These are phyloP conservation scores for Diplodia scrobiculata DNA, from an alignment of 2,329 filamentous ascomycete genomes.

Conservation along the genomic window DNA sequence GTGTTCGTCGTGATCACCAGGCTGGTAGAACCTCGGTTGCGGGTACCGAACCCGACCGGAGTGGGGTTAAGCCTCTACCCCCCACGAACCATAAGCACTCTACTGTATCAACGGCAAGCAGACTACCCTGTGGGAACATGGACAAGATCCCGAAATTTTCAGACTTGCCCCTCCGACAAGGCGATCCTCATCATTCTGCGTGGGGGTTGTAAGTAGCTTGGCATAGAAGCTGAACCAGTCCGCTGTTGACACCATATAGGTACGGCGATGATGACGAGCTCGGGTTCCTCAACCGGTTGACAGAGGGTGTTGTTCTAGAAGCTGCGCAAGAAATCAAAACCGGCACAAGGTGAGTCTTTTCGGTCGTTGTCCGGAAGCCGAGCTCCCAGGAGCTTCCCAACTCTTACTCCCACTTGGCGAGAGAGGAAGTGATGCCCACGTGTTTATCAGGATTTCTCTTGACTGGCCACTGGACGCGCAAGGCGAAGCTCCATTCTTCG, in stretches of 20 bases:
- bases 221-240: neutral
- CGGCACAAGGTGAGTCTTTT: constrained; percentile 50
- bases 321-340: constrained; percentile 58
- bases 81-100: neutral
- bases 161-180: constrained; percentile 52
- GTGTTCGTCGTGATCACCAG: neutral
- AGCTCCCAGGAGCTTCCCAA: neutral
- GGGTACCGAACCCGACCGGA: neutral
- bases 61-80: constrained; percentile 11
- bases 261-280: constrained; percentile 62
- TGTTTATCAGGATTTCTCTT: constrained; percentile 51
- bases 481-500: constrained; percentile 57
- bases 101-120: neutral
- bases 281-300: constrained; percentile 64
- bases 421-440: neutral
- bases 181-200: constrained; percentile 51
- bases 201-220: constrained; percentile 39
- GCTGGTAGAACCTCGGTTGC: constrained; percentile 2
- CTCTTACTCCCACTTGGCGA: neutral
- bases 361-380: constrained; percentile 30
- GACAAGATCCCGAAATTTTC: constrained; percentile 51
- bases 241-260: constrained; percentile 37
- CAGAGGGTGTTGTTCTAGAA: constrained; percentile 55
- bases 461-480: constrained; percentile 62
- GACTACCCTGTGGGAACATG: constrained; percentile 5